Base-by-base conservation (phyloP, 1,284 basidiomycete species). In the Pseudozyma hubeiensis region DNA sequence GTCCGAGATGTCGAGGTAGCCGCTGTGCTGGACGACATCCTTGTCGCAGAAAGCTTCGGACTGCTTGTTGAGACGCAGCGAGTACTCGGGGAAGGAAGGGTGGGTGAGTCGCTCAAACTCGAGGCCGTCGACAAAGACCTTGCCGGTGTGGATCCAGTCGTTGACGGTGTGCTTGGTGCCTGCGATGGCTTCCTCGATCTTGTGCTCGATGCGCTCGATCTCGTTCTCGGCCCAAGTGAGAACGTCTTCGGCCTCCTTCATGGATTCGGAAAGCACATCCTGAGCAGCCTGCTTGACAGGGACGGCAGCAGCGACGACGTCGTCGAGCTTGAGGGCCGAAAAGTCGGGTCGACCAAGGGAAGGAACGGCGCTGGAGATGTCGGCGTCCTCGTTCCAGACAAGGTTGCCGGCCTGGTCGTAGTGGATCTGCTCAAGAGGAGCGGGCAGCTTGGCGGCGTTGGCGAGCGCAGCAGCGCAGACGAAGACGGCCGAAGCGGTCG, bases 1-100 rank as follows among this genome's bases (percentile, higher is more conserved):
- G 33, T 92, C 89, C 0, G 90, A 89, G 67, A 96, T 90, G 82
- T 97, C 94, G 43, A 97, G 88, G 85, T 95, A 97, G 13, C 85
- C 85, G 49, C 92, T 93, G 81, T 92, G 90, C 83, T 94, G 92
- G 84, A 94, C 89, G 49, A 94, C 93, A 46, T 88, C 87, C 0
- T 91, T 86, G 78, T 96, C 94, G 77, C 94, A 97, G 29, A 96
- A 75, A 3, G 76, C 37, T 56, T 75, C 64, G 46, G 64, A 54
- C 51, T 70, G 51, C 17, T 65, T 45, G 53, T 53, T 59, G 16
- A 94, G 85, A 72, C 93, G 87, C 14, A 95, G 87, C 61, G 89
- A 87, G 84, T 95, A 90, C 29, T 89, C 83, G 14, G 87, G 86
- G 84, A 93, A 92, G 7, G 87, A 86, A n/a, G 90, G 87, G 81